Evolutionary conservation across 2,329 filamentous ascomycete species (phyloP), one percentile per base, ranked within the genome.

Genomic region (Trichoderma sp.): DNA sequence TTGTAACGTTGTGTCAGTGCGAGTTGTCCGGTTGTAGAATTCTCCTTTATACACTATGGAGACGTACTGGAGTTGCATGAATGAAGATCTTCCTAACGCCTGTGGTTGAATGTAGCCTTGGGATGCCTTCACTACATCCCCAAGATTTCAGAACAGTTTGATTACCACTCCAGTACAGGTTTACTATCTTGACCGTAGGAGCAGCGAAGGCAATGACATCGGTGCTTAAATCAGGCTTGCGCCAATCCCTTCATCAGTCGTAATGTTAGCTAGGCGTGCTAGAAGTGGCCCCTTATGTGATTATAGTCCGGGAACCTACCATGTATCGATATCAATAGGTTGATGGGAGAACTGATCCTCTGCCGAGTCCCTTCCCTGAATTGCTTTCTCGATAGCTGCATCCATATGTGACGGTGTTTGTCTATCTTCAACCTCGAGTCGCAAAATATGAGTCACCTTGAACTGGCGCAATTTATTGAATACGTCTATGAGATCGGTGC

Each of bases 181-280:
- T 43, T 3, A 59, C n/a, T 16, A 43, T 34, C 5, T 16, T 18
- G 11, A 24, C 56, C 18, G 16, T 16, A 5, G 34, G 56, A 18
- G 56, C 56, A 8, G 56, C 56, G 16, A 59, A 59, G 2, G 56
- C 26, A 13, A 59, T 59, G 13, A 59, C 56, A 10, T 46, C 56
- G 21, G 37, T 43, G 13, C 56, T 59, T 28, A 59, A 5, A 14
- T 59, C 56, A 26, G 34, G 56, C 37, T 59, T 59, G 1, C 34
- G 26, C 56, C 56, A 59, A 8, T 59, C 56, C 56, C 56, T 59
- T n/a, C n/a, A n/a, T n/a, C n/a, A n/a, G n/a, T n/a, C n/a, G n/a
- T n/a, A n/a, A n/a, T n/a, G n/a, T n/a, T n/a, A n/a, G n/a, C n/a
- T n/a, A n/a, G n/a, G n/a, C n/a, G n/a, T n/a, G n/a, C n/a, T n/a